Evolutionary conservation across 805 yeast species (phyloP).

Genomic region (Isabelozyma pseudorhagii): DNA sequence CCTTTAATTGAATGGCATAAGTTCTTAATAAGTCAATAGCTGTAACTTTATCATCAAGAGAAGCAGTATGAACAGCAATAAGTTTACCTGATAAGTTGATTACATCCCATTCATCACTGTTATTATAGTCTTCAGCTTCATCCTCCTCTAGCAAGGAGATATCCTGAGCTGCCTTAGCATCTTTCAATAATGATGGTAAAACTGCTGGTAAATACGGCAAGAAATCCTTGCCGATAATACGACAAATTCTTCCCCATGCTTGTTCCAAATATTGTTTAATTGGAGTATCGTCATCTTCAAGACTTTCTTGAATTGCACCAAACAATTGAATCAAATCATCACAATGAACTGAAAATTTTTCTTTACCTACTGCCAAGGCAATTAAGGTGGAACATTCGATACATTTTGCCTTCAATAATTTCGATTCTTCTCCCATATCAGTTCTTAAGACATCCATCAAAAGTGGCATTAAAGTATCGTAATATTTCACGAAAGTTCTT

Average conservation of each 20-base stretch:
- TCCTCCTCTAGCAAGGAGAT: conserved; percentile 86
- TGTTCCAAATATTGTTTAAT: conserved; percentile 83
- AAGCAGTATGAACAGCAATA: conserved; percentile 90
- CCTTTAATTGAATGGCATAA: conserved; percentile 82
- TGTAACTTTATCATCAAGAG: conserved; percentile 88
- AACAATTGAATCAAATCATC: conserved; percentile 70
- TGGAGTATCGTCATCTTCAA: conserved; percentile 75
- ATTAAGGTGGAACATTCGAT: conserved; percentile 94
- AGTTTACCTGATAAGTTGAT: conserved; percentile 87
- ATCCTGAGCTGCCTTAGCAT: conserved; percentile 89
- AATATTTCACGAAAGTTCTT: conserved; percentile 81
- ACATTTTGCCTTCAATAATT: conserved; percentile 84
- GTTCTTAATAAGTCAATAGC: conserved; percentile 86
- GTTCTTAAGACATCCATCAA: conserved; percentile 73
- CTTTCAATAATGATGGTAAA: conserved; percentile 80
- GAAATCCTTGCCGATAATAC: conserved; percentile 80
- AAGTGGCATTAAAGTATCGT: conserved; percentile 91
- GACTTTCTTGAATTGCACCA: conserved; percentile 63
- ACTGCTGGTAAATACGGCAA: conserved; percentile 80
- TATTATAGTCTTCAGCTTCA: conserved; percentile 75
- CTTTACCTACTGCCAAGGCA: conserved; percentile 93
- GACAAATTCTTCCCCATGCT: conserved; percentile 94
- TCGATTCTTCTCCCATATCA: conserved; percentile 74
- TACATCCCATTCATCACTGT: conserved; percentile 93
- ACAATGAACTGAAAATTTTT: conserved; percentile 74